These are phyloP conservation scores for Lepiota brunneoincarnata DNA, from an alignment of 768 basidiomycete genomes.

Conservation along the genomic window DNA sequence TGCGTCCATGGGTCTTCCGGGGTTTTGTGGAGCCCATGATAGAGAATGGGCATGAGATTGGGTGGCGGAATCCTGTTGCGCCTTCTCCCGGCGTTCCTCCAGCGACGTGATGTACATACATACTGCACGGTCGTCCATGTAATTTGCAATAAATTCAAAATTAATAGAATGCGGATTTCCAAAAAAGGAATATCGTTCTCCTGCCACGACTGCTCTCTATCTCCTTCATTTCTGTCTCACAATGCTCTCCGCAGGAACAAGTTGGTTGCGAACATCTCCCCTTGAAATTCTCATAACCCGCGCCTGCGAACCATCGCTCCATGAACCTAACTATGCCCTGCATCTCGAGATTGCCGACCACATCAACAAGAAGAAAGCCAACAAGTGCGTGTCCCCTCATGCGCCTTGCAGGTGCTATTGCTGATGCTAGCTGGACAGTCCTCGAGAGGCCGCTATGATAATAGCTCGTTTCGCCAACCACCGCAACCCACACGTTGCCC, in stretches of 20 bases:
- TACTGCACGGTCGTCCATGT: too few species aligned
- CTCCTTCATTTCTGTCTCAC: neutral
- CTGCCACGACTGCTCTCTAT: slow-evolving; percentile 1
- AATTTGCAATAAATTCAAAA: too few species aligned
- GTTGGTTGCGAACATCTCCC: slow-evolving; percentile 56
- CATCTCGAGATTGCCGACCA: slow-evolving; percentile 94
- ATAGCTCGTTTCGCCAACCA: slow-evolving; percentile 86
- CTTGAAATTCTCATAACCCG: slow-evolving; percentile 74
- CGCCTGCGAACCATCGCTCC: slow-evolving; percentile 82
- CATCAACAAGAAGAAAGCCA: slow-evolving; percentile 94
- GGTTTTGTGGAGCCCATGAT: slow-evolving; percentile 71
- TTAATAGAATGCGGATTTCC: too few species aligned
- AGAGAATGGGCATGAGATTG: slow-evolving; percentile 60
- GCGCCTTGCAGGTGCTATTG: neutral
- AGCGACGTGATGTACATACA: too few species aligned
- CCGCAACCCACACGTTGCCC: slow-evolving; percentile 87
- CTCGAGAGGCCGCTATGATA: slow-evolving; percentile 88
- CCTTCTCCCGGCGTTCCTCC: neutral
- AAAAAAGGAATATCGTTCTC: neutral
- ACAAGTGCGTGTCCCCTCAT: slow-evolving; percentile 58
- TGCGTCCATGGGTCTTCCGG: slow-evolving; percentile 49
- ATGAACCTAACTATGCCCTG: slow-evolving; percentile 87
- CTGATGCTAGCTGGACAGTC: slow-evolving; percentile 48
- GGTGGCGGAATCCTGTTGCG: slow-evolving; percentile 48
- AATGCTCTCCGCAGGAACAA: slow-evolving; percentile 34